phyloP scores from a whole-genome alignment of 805 yeast genomes.

The Pichia eremophila region DNA sequence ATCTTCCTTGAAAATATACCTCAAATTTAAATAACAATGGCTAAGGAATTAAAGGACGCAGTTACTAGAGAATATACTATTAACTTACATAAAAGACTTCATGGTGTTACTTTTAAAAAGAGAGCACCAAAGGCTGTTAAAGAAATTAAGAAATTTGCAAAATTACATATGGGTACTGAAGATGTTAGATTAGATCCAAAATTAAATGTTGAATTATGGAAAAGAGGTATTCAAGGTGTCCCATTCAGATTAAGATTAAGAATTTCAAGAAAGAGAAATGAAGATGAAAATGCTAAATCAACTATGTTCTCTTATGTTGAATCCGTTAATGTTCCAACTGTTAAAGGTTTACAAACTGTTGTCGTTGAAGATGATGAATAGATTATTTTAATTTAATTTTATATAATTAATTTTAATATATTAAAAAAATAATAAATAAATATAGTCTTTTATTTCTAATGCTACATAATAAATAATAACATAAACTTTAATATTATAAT shows the following conservation, averaged over 20 bases:
- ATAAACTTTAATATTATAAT: no score
- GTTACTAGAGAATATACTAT: slow-evolving; percentile 99
- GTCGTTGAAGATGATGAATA: slow-evolving; percentile 69
- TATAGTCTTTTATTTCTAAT: background rate
- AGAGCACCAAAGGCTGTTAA: slow-evolving; percentile 99
- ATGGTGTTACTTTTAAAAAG: slow-evolving; percentile 98
- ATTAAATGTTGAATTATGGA: slow-evolving; percentile 97
- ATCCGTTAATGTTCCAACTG: slow-evolving; percentile 88
- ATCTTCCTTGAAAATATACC: background rate
- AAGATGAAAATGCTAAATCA: slow-evolving; percentile 98
- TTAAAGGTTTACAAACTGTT: slow-evolving; percentile 96
- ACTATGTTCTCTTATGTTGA: slow-evolving; percentile 97
- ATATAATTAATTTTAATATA: no score
- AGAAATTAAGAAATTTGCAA: slow-evolving; percentile 98
- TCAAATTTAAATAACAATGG: slow-evolving; percentile 23
- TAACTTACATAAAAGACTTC: slow-evolving; percentile 98
- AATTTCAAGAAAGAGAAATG: slow-evolving; percentile 95
- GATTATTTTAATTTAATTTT: slow-evolving; percentile 7
- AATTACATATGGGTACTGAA: slow-evolving; percentile 97
- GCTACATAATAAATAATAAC: no score
- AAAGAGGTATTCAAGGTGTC: slow-evolving; percentile 99
- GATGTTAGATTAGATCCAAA: slow-evolving; percentile 99
- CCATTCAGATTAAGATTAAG: slow-evolving; percentile 97
- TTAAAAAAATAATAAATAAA: background rate
- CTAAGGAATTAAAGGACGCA: slow-evolving; percentile 86